phyloP scores from a whole-genome alignment of 768 basidiomycete species.

The Lentinus tigrinus region DNA sequence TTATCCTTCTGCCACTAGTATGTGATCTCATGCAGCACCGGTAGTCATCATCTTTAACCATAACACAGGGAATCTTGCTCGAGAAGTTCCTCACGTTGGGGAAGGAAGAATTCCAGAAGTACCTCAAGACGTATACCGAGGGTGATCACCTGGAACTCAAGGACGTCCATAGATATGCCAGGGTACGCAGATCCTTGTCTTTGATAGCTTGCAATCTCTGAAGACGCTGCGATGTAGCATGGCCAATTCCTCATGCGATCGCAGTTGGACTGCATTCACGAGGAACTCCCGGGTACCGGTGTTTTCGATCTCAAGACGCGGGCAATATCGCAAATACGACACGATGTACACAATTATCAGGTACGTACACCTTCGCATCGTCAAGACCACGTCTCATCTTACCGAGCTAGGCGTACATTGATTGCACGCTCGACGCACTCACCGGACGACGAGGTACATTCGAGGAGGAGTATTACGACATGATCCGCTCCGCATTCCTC shows the following conservation, averaged over 20 bases:
- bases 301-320: conserved; percentile 97
- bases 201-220: not conserved
- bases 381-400: not conserved
- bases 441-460: conserved; percentile 75
- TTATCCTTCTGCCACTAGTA: conserved; percentile 66
- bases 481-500: conserved; percentile 90
- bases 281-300: conserved; percentile 80
- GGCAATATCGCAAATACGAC: conserved; percentile 77
- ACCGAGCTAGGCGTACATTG: conserved; percentile 63
- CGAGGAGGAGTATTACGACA: conserved; percentile 92
- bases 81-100: conserved; percentile 84
- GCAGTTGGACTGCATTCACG: conserved; percentile 86
- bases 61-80: conserved; percentile 72
- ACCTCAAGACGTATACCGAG: conserved; percentile 37
- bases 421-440: conserved; percentile 67
- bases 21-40: not conserved
- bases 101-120: conserved; percentile 57
- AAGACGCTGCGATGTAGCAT: conserved; percentile 42
- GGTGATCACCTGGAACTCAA: conserved; percentile 20
- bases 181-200: conserved; percentile 41
- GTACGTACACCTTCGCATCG: conserved; percentile 34
- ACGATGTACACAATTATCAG: conserved; percentile 82
- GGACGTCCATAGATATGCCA: conserved; percentile 87
- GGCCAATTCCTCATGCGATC: conserved; percentile 85
- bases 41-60: not conserved